A percentile compares a stretch with the other conserved stretches of the same genome.
phyloP scores from a whole-genome alignment of 345 rosid species.

The Noccaea bulbosa region DNA sequence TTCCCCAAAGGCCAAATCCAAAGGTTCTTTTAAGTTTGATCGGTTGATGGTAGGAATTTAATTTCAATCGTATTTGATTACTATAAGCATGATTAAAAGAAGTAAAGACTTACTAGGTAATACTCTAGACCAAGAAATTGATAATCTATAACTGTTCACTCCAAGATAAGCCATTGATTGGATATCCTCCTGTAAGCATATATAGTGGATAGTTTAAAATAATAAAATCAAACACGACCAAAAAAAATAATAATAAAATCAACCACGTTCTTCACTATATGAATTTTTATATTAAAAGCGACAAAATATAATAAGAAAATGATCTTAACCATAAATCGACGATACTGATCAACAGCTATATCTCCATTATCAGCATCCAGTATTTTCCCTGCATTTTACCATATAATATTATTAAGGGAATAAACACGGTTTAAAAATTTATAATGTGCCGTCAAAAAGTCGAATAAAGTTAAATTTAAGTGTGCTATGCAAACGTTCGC shows the following conservation, averaged over 20 bases:
- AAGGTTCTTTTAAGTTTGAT: too few species aligned
- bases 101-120: slow-evolving; percentile 63
- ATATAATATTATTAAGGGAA: slow-evolving; percentile 8
- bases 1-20: neutral
- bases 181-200: slow-evolving; percentile 59
- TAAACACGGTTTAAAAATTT: neutral
- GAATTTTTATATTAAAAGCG: neutral
- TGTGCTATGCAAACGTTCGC: neutral
- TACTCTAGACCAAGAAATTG: slow-evolving; percentile 82
- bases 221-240: neutral
- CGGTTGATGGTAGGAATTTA: too few species aligned
- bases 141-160: slow-evolving; percentile 71
- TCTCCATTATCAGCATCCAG: slow-evolving; percentile 37
- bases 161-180: slow-evolving; percentile 64
- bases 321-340: slow-evolving; percentile 29
- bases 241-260: neutral
- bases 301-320: neutral
- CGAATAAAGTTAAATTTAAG: neutral
- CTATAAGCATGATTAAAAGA: neutral
- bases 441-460: slow-evolving; percentile 4
- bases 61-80: neutral
- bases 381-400: slow-evolving; percentile 36
- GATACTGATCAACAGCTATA: slow-evolving; percentile 38
- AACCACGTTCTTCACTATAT: neutral
- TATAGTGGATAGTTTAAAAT: neutral